Evolutionary conservation across 805 yeast genomes (phyloP).

Genomic region (Lachancea kluyveri): DNA sequence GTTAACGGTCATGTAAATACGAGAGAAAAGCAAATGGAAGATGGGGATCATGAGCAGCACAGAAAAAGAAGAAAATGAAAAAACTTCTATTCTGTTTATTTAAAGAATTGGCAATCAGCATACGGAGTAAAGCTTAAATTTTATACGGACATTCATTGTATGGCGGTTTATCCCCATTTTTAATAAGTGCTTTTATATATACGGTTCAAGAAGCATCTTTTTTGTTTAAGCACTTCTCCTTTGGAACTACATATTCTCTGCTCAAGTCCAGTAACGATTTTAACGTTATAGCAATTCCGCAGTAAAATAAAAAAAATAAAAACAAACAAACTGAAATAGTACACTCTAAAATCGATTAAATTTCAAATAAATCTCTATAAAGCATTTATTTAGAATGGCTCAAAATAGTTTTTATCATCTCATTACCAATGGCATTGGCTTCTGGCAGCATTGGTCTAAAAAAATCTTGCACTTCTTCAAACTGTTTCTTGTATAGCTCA

Average conservation of each 20-base stretch:
- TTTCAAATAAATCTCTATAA: background rate
- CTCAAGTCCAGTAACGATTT: too few relatives aligned
- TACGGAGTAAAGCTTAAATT: background rate
- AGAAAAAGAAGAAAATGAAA: constrained; percentile 3
- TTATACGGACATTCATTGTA: too few relatives aligned
- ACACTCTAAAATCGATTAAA: background rate
- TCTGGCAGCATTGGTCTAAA: constrained; percentile 84
- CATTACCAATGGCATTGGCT: constrained; percentile 85
- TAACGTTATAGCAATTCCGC: too few relatives aligned
- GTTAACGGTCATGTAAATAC: background rate
- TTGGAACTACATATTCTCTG: too few relatives aligned
- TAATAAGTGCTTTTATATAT: too few relatives aligned
- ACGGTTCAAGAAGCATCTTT: too few relatives aligned
- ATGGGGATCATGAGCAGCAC: constrained; percentile 3
- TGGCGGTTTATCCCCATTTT: too few relatives aligned
- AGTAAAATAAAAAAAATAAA: background rate
- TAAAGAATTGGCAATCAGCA: background rate
- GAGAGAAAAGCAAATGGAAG: background rate
- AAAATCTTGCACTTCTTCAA: constrained; percentile 75
- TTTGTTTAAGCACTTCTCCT: too few relatives aligned
- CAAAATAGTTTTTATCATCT: constrained; percentile 80
- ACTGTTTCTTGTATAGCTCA: constrained; percentile 60
- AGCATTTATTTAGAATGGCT: constrained; percentile 26
- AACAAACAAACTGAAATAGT: background rate
- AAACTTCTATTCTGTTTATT: too few relatives aligned